Percentiles rank a stretch among this genome's conserved stretches.
Evolutionary conservation across 495 filamentous ascomycete genomes (phyloP).

Genomic region (Penicillium robsamsonii): DNA sequence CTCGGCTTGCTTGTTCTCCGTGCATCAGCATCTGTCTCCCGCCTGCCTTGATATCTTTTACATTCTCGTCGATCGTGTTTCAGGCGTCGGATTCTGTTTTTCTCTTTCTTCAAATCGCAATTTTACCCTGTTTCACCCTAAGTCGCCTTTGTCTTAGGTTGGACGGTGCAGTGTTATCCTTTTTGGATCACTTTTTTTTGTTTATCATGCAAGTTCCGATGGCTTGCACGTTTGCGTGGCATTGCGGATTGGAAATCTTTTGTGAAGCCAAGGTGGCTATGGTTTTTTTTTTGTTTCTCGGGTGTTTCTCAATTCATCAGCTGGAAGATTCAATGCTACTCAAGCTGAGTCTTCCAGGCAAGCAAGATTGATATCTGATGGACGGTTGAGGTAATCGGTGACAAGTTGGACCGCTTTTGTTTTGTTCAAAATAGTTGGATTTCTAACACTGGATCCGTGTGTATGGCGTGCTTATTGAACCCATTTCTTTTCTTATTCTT

Average conservation of each 20-base stretch:
- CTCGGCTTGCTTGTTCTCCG: slow-evolving; percentile 20
- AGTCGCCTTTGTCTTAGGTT: slow-evolving; percentile 15
- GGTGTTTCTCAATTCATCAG: slow-evolving; percentile 6
- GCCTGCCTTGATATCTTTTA: slow-evolving; percentile 37
- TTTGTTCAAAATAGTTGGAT: slow-evolving; percentile 23
- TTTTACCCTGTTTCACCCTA: slow-evolving; percentile 22
- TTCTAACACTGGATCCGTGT: slow-evolving; percentile 20
- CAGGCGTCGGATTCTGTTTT: slow-evolving; percentile 36
- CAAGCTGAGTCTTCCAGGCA: slow-evolving; percentile 8
- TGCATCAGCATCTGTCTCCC: slow-evolving; percentile 32
- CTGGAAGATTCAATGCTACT: slow-evolving; percentile 9
- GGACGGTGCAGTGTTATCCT: slow-evolving; percentile 3
- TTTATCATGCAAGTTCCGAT: slow-evolving; percentile 4
- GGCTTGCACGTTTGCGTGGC: slow-evolving; percentile 7
- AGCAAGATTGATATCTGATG: slow-evolving; percentile 6
- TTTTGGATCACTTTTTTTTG: slow-evolving; percentile 6
- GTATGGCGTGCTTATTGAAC: slow-evolving; percentile 18
- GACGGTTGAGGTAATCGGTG: slow-evolving; percentile 21
- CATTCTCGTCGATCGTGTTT: slow-evolving; percentile 31
- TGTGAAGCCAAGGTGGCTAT: slow-evolving; percentile 8
- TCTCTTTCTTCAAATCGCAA: slow-evolving; percentile 29
- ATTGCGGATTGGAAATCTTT: slow-evolving; percentile 5
- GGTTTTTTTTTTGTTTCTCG: slow-evolving; percentile 9
- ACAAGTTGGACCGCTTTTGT: slow-evolving; percentile 14
- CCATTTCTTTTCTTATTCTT: slow-evolving; percentile 8